Percentiles rank a stretch among this genome's conserved stretches.
phyloP scores from a whole-genome alignment of 2,329 filamentous ascomycete species.

The Colletotrichum plurivorum region DNA sequence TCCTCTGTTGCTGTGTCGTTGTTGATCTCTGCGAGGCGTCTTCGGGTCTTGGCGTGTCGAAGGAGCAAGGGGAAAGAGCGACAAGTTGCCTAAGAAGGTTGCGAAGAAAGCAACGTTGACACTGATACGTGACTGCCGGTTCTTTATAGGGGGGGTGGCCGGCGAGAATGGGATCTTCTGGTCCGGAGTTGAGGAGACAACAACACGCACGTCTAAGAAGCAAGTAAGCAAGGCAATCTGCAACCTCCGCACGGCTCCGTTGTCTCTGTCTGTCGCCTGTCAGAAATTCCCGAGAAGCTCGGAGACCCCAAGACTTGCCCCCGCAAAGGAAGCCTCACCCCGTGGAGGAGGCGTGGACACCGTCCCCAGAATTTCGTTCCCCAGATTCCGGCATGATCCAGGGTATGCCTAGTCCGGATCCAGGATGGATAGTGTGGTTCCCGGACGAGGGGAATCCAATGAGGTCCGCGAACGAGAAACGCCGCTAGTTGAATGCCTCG shows the following conservation, averaged over 20 bases:
- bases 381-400: constrained; percentile 5
- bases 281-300: background rate
- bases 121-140: background rate
- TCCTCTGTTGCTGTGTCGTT: background rate
- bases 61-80: background rate
- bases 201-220: too few relatives aligned
- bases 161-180: background rate
- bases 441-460: constrained; percentile 24
- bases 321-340: constrained; percentile 4
- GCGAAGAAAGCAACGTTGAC: background rate
- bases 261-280: background rate
- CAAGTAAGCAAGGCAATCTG: too few relatives aligned
- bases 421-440: constrained; percentile 8
- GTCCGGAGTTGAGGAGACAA: too few relatives aligned
- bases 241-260: too few relatives aligned
- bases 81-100: background rate
- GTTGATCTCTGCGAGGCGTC: background rate
- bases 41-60: background rate
- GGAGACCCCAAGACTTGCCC: background rate
- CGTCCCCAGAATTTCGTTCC: constrained; percentile 15
- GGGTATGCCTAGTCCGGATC: background rate
- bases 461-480: background rate
- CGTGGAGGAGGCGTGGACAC: constrained; percentile 17
- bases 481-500: background rate
- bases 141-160: constrained; percentile 5